Conservation (phyloP, 371 early-diverging fungal species). For the Circinella minor region DNA sequence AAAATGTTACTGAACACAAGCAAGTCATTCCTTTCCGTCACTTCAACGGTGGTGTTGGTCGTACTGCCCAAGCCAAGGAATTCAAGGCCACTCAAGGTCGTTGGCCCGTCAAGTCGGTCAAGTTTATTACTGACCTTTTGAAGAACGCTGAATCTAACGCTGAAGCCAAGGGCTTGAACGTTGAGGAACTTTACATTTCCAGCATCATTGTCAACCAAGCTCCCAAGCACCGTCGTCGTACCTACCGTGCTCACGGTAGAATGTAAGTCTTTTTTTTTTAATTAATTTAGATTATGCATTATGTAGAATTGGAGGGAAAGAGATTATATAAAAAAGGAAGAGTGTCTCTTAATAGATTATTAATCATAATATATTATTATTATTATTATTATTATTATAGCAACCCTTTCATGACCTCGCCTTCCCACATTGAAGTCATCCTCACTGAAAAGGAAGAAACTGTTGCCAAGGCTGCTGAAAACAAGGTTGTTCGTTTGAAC, state of each 20-base stretch:
- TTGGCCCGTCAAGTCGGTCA: slow-evolving; percentile 98
- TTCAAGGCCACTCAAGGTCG: slow-evolving; percentile 92
- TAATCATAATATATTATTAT: neutral
- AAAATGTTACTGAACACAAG: slow-evolving; percentile 94
- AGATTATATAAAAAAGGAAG: neutral
- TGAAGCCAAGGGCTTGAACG: slow-evolving; percentile 91
- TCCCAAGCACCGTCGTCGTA: slow-evolving; percentile 97
- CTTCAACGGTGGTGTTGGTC: slow-evolving; percentile 96
- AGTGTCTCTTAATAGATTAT: neutral
- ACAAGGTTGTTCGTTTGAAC: slow-evolving; percentile 55
- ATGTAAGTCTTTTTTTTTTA: slow-evolving; percentile 20
- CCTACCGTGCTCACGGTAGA: slow-evolving; percentile 99
- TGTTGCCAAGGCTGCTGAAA: slow-evolving; percentile 70
- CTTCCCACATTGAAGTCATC: slow-evolving; percentile 97
- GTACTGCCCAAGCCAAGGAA: slow-evolving; percentile 96
- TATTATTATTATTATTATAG: neutral
- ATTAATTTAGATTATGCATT: too few species aligned
- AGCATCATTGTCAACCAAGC: slow-evolving; percentile 99
- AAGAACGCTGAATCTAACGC: slow-evolving; percentile 98
- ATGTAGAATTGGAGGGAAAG: too few species aligned
- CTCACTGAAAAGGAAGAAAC: slow-evolving; percentile 83
- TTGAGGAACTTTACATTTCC: slow-evolving; percentile 86
- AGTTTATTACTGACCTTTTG: slow-evolving; percentile 90
- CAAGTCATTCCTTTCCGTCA: slow-evolving; percentile 97
- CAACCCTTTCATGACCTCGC: slow-evolving; percentile 94